Percentiles rank a stretch among this genome's conserved stretches.
Evolutionary conservation across 2,329 filamentous ascomycete species (phyloP).

Genomic region (Hymenoscyphus scutula): DNA sequence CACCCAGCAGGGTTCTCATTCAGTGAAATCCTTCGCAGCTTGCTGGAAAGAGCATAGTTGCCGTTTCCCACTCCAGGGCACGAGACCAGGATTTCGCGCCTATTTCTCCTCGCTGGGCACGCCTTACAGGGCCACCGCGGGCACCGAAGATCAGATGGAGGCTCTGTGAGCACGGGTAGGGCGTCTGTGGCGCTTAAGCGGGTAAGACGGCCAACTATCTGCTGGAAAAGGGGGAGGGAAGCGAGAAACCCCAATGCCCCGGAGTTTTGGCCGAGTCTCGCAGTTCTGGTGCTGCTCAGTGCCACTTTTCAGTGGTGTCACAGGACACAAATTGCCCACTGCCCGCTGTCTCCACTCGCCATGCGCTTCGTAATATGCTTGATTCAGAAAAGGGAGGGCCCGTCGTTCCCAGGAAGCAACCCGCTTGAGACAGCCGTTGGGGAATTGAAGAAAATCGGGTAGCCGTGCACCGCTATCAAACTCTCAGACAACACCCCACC

Average conservation of each 20-base stretch:
- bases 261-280: neutral
- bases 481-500: neutral
- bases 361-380: constrained; percentile 3
- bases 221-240: neutral
- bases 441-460: neutral
- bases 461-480: constrained; percentile 2
- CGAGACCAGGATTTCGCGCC: neutral
- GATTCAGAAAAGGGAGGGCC: constrained; percentile 2
- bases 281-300: neutral
- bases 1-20: neutral
- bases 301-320: neutral
- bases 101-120: neutral
- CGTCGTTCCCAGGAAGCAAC: neutral
- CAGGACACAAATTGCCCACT: neutral
- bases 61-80: neutral
- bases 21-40: neutral
- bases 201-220: neutral
- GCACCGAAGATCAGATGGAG: neutral
- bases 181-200: neutral
- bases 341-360: neutral
- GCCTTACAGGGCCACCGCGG: neutral
- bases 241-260: constrained; percentile 3
- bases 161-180: neutral
- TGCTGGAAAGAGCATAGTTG: neutral
- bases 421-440: neutral